phyloP scores from a whole-genome alignment of 768 basidiomycete species.

The Pulveroboletus sp. region DNA sequence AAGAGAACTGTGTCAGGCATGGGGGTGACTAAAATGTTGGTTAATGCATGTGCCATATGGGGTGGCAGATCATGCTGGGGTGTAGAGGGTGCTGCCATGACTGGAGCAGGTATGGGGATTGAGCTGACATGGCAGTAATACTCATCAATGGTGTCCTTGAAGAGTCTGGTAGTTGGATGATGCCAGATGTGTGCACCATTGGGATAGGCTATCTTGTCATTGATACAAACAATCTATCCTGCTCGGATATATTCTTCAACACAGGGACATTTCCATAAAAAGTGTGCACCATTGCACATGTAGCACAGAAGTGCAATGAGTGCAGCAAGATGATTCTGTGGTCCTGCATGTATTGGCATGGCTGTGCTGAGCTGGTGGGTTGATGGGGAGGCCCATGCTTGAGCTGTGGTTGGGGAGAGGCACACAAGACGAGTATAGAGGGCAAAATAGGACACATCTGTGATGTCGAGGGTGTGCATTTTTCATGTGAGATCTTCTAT shows the following conservation, averaged over 20 bases:
- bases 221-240: not conserved
- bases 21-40: not conserved
- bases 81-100: too few relatives aligned
- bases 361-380: not conserved
- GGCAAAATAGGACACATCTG: not conserved
- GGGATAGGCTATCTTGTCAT: not conserved
- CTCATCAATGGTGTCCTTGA: not conserved
- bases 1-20: not conserved
- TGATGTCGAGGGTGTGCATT: not conserved
- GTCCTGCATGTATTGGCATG: too few relatives aligned
- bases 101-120: not conserved
- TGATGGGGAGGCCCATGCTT: not conserved
- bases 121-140: not conserved
- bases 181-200: not conserved
- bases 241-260: not conserved
- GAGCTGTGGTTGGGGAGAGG: not conserved
- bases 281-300: not conserved
- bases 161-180: not conserved
- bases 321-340: too few relatives aligned
- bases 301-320: too few relatives aligned
- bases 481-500: not conserved
- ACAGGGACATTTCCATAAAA: not conserved
- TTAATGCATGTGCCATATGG: not conserved
- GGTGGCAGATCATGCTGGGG: not conserved
- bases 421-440: not conserved